Evolutionary conservation across 805 yeast species (phyloP).

Genomic region (Ogataea nakhonphanomensis): DNA sequence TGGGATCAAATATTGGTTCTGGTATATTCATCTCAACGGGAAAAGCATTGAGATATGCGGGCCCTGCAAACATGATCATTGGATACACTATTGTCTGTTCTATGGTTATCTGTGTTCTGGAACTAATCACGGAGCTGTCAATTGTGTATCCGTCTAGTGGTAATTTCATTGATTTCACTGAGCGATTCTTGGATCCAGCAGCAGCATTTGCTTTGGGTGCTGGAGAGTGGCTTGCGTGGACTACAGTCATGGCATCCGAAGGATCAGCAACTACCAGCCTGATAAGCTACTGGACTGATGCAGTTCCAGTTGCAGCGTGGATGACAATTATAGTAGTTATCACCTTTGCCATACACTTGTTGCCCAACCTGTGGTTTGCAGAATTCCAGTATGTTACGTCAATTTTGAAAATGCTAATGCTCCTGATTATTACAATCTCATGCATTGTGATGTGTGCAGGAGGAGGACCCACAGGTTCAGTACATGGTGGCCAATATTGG

Average conservation of each 20-base stretch:
- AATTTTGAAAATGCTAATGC: slow-evolving; percentile 9
- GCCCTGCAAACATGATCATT: slow-evolving; percentile 13
- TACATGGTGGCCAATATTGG: slow-evolving; percentile 13
- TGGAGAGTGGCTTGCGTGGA: slow-evolving; percentile 15
- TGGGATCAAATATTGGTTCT: slow-evolving; percentile 12
- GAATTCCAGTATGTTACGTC: slow-evolving; percentile 12
- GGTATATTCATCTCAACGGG: slow-evolving; percentile 13
- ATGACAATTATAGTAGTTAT: slow-evolving; percentile 11
- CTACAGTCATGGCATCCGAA: slow-evolving; percentile 14
- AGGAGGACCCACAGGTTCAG: slow-evolving; percentile 12
- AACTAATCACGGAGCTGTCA: slow-evolving; percentile 12
- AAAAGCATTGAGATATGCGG: slow-evolving; percentile 10
- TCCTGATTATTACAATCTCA: slow-evolving; percentile 6
- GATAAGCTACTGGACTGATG: slow-evolving; percentile 12
- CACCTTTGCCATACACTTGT: slow-evolving; percentile 11
- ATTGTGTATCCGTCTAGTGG: slow-evolving; percentile 14
- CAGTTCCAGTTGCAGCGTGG: slow-evolving; percentile 13
- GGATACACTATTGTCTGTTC: slow-evolving; percentile 13
- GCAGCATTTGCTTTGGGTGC: slow-evolving; percentile 13
- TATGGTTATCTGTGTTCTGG: slow-evolving; percentile 12
- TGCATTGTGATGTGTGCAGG: slow-evolving; percentile 15
- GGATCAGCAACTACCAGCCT: slow-evolving; percentile 12
- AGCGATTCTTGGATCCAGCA: slow-evolving; percentile 12
- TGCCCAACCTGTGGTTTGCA: slow-evolving; percentile 13
- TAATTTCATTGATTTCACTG: slow-evolving; percentile 12